Base-by-base conservation (phyloP, 257 asterid genomes). In the Voacanga thouarsii region DNA sequence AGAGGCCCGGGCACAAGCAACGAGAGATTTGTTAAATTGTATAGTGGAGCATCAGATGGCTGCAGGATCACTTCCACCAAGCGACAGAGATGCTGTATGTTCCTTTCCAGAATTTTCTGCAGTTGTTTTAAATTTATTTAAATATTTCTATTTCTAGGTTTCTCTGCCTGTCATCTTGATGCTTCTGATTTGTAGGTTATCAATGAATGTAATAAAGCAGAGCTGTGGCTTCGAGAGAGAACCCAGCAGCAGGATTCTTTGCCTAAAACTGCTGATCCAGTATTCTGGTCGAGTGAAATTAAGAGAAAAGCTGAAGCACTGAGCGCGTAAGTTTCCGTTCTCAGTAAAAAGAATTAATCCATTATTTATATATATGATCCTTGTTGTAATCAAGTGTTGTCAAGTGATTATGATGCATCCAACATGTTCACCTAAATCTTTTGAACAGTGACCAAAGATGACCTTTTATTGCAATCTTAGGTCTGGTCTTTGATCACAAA, bases 251-350 rank as follows among this genome's bases (percentile, higher is more conserved):
- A 96, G 85, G 95, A 93, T 77, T 80, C 90, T 12, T 84, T 90
- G 71, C 92, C 97, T 69, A 92, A 94, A 87, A 88, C 79, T 82
- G 91, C 85, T 72, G 92, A 96, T 89, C 99, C 99, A 43, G 67
- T 92, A 73, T 87, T 92, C 75, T 85, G 94, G 91, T 89, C 97
- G 50, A 73, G 83, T 85, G 95, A 96, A 73, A 92, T 96, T 85
- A 85, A 76, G 77, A 86, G 82, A 82, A 93, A 78, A 85, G 75
- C 94, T 16, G 90, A 92, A 76, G 85, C 89, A 77, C 91, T 96
- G 74, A 84, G 88, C 8, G 89, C 82, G 99, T 96, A 92, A 68
- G 98, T 88, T 77, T 79, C 9, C 18, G 71, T 77, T 72, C 60
- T 80, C 69, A 55, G 71, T 56, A 71, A 70, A 33, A 18, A 76